These are phyloP conservation scores for Leucocoprinus birnbaumii DNA, from an alignment of 768 basidiomycete genomes.

Conservation along the genomic window DNA sequence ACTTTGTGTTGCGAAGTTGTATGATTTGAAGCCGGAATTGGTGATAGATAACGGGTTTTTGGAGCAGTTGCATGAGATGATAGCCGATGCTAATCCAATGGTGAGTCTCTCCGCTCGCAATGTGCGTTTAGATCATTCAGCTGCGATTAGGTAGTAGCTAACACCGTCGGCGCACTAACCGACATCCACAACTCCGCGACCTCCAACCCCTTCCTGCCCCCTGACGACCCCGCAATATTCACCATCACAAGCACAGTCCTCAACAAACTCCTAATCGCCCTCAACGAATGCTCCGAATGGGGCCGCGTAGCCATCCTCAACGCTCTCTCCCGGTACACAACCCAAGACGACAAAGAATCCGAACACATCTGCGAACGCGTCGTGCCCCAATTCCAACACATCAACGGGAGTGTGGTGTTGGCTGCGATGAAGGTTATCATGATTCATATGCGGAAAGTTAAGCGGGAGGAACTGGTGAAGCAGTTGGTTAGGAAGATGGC, in stretches of 20 bases:
- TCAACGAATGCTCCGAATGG: constrained; percentile 99
- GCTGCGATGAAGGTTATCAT: constrained; percentile 97
- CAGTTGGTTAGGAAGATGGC: constrained; percentile 95
- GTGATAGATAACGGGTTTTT: constrained; percentile 95
- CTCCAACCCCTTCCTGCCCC: constrained; percentile 49
- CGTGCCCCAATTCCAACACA: constrained; percentile 97
- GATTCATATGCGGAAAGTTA: constrained; percentile 90
- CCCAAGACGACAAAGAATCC: constrained; percentile 89
- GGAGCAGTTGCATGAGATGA: constrained; percentile 86
- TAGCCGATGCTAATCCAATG: constrained; percentile 97
- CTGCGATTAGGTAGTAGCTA: constrained; percentile 84
- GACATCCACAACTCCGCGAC: constrained; percentile 84
- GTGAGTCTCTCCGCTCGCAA: constrained; percentile 33
- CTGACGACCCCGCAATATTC: constrained; percentile 70
- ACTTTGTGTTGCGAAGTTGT: constrained; percentile 94
- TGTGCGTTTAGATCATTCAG: background rate
- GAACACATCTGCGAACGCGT: constrained; percentile 99
- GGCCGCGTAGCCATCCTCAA: constrained; percentile 92
- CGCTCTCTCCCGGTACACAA: constrained; percentile 79
- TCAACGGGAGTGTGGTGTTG: constrained; percentile 94
- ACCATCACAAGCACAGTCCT: constrained; percentile 80
- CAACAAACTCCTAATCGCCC: constrained; percentile 87
- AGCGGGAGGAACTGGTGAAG: constrained; percentile 79
- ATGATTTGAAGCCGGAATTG: constrained; percentile 94
- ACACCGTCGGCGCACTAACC: constrained; percentile 88